These are phyloP conservation scores for Colletotrichum liriopes DNA, from an alignment of 2,329 filamentous ascomycete species.

Conservation along the genomic window DNA sequence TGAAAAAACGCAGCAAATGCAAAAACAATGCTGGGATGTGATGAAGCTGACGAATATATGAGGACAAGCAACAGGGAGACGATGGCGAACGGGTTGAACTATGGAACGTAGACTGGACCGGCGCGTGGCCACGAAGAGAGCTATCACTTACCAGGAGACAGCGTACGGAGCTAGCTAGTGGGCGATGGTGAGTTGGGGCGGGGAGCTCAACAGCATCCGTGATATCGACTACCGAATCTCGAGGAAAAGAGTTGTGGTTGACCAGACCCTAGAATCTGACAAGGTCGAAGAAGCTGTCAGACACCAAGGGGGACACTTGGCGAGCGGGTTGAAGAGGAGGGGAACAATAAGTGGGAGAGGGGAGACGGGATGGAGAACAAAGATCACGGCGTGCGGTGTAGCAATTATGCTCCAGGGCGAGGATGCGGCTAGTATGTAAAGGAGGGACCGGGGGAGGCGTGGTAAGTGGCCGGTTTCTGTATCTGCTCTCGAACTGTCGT, in stretches of 20 bases:
- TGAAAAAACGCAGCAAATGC: not conserved
- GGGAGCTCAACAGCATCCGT: conserved; percentile 26
- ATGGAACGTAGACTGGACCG: not conserved
- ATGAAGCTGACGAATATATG: not conserved
- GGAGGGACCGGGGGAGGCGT: conserved; percentile 23
- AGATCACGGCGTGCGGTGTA: conserved; percentile 30
- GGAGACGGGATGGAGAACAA: conserved; percentile 17
- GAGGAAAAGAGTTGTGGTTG: conserved; percentile 1
- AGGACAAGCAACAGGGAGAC: conserved; percentile 1
- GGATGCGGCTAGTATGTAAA: conserved; percentile 30
- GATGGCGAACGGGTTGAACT: not conserved
- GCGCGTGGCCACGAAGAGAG: conserved; percentile 19
- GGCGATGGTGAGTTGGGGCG: conserved; percentile 24
- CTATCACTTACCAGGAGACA: conserved; percentile 30
- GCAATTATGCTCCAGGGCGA: conserved; percentile 13
- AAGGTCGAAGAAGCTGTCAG: not conserved
- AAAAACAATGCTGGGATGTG: not conserved
- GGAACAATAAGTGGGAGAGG: conserved; percentile 13
- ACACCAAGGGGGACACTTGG: conserved; percentile 6
- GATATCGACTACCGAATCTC: conserved; percentile 18
- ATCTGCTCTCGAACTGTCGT: conserved; percentile 26
- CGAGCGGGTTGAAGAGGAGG: conserved; percentile 24
- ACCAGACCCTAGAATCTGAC: not conserved
- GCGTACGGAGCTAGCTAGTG: conserved; percentile 31
- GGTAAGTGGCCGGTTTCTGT: conserved; percentile 32